Percentiles rank a stretch among this genome's conserved stretches.
Evolutionary conservation across 768 basidiomycete genomes (phyloP).

Genomic region (Hygrophoropsis aurantiaca): DNA sequence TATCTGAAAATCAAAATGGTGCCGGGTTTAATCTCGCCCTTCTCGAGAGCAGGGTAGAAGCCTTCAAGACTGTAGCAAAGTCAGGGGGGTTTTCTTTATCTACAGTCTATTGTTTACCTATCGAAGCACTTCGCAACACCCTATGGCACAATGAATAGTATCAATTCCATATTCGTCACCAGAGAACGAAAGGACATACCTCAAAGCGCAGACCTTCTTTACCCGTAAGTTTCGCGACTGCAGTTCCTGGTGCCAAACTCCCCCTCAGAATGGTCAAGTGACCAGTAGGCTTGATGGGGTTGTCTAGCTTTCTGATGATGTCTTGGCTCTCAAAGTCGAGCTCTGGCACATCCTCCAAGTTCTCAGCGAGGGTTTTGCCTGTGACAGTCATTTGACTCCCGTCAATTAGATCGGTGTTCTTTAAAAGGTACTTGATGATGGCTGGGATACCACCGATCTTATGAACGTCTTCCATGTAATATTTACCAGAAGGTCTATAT

Average conservation of each 20-base stretch:
- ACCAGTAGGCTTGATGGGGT: constrained; percentile 86
- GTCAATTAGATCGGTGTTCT: constrained; percentile 76
- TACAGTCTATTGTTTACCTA: constrained; percentile 37
- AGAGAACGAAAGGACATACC: constrained; percentile 36
- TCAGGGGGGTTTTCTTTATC: no score
- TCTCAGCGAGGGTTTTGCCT: constrained; percentile 86
- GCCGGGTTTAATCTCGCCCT: constrained; percentile 73
- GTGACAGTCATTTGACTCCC: constrained; percentile 87
- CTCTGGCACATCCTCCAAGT: constrained; percentile 75
- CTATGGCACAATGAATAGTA: constrained; percentile 28
- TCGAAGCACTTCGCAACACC: constrained; percentile 81
- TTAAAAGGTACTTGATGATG: constrained; percentile 79
- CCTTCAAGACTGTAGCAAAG: constrained; percentile 49
- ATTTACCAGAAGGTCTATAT: constrained; percentile 75
- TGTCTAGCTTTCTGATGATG: constrained; percentile 65
- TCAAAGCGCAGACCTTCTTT: constrained; percentile 88
- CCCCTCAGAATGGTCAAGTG: constrained; percentile 87
- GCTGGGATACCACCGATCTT: constrained; percentile 83
- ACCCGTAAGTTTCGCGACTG: constrained; percentile 92
- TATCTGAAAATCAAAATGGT: constrained; percentile 82
- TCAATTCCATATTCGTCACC: constrained; percentile 1
- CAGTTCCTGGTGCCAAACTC: constrained; percentile 83
- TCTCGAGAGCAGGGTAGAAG: constrained; percentile 74
- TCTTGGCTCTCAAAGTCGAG: constrained; percentile 74
- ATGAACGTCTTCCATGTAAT: constrained; percentile 90